Evolutionary conservation across 148 eudicot species (phyloP).

Genomic region (Spergularia marina): DNA sequence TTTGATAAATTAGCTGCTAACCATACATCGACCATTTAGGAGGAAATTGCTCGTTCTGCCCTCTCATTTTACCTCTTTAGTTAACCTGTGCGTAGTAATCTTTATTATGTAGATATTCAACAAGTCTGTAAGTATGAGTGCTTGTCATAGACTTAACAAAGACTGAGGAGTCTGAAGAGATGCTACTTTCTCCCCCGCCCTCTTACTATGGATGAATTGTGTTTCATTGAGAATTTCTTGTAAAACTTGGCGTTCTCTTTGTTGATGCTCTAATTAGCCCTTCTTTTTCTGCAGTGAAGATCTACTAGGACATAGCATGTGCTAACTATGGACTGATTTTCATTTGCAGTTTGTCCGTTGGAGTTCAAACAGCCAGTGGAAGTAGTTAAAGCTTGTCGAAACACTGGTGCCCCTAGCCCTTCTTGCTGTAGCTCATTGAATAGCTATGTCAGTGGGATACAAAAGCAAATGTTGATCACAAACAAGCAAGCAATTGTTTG

Average conservation of each 20-base stretch:
- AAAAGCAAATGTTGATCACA: slow-evolving; percentile 84
- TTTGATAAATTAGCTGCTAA: background rate
- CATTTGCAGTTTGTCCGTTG: slow-evolving; percentile 76
- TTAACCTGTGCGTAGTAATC: background rate
- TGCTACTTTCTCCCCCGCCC: background rate
- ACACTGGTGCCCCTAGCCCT: slow-evolving; percentile 79
- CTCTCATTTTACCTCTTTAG: background rate
- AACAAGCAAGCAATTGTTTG: slow-evolving; percentile 93
- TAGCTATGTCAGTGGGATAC: slow-evolving; percentile 66
- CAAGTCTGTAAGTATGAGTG: background rate
- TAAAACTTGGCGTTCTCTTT: background rate
- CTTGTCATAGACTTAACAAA: background rate
- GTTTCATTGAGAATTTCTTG: background rate
- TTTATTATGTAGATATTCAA: background rate
- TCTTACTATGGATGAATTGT: background rate
- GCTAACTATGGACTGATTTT: slow-evolving; percentile 13
- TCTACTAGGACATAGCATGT: background rate
- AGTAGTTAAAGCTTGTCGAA: slow-evolving; percentile 75
- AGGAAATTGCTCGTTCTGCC: background rate
- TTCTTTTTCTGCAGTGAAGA: background rate
- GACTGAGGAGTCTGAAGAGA: background rate
- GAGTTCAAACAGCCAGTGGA: slow-evolving; percentile 64
- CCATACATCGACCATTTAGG: background rate
- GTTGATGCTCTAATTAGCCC: background rate
- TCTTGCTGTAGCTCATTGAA: slow-evolving; percentile 88